Percentiles rank a stretch among this genome's conserved stretches.
Conservation (phyloP, 192 early-diverging fungal species). For the Glomus cerebriforme region DNA sequence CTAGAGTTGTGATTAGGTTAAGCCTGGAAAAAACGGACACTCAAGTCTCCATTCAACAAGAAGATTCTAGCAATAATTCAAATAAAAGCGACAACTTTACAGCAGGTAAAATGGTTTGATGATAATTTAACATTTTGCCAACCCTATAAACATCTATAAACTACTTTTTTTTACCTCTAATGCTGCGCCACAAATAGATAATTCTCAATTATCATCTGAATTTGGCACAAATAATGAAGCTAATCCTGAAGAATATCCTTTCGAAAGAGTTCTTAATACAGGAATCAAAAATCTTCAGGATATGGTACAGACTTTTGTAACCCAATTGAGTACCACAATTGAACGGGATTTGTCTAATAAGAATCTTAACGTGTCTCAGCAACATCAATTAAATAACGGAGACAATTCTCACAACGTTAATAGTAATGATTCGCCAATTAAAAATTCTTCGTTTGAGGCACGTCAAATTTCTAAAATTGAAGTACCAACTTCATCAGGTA, state of each 20-base stretch:
- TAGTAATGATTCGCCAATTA: neutral
- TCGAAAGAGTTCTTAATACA: slow-evolving; percentile 18
- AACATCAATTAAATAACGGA: neutral
- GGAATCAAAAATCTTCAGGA: slow-evolving; percentile 23
- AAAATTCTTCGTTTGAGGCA: neutral
- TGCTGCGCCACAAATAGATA: neutral
- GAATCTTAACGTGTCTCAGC: neutral
- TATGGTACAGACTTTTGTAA: slow-evolving; percentile 18
- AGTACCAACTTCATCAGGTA: neutral
- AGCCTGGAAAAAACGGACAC: neutral
- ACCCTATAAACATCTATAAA: too few relatives aligned
- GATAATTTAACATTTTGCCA: neutral
- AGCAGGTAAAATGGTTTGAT: neutral
- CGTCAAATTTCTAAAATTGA: neutral
- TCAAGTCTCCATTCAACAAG: neutral
- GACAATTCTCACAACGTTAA: too few relatives aligned
- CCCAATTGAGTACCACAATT: neutral
- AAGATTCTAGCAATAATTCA: neutral
- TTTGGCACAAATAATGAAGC: neutral
- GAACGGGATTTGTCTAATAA: slow-evolving; percentile 12
- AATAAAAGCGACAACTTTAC: neutral
- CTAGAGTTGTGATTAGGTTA: slow-evolving; percentile 5
- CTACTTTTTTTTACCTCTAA: too few relatives aligned
- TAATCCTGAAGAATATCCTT: neutral
- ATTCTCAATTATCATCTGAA: neutral